phyloP scores from a whole-genome alignment of 75 land plant species.

The Cryptomeria japonica region DNA sequence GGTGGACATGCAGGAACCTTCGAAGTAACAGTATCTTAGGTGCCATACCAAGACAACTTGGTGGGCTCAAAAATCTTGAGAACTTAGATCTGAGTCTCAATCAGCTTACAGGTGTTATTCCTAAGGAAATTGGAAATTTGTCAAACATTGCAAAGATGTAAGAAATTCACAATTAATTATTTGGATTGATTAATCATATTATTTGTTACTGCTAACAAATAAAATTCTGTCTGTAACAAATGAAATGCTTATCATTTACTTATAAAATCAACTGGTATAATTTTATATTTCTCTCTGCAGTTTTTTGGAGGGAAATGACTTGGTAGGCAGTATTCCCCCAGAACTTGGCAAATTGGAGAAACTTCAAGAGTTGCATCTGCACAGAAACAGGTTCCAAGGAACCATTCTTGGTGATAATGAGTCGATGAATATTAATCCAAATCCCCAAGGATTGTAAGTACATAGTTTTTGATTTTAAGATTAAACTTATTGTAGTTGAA shows the following conservation, averaged over 20 bases:
- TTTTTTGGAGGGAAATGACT: slow-evolving; percentile 60
- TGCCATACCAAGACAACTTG: slow-evolving; percentile 50
- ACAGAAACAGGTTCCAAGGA: slow-evolving; percentile 57
- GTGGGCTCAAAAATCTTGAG: slow-evolving; percentile 40
- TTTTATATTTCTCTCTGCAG: slow-evolving; percentile 25
- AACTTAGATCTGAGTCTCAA: slow-evolving; percentile 53
- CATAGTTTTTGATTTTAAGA: neutral
- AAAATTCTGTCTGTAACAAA: neutral
- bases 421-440: slow-evolving; percentile 13
- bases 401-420: slow-evolving; percentile 28
- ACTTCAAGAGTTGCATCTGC: slow-evolving; percentile 45
- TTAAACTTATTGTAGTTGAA: neutral
- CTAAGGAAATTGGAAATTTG: slow-evolving; percentile 50
- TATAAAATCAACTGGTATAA: neutral
- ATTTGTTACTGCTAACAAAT: neutral
- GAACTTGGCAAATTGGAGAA: slow-evolving; percentile 59
- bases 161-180: neutral
- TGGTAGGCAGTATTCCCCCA: slow-evolving; percentile 59
- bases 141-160: slow-evolving; percentile 42
- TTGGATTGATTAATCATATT: neutral
- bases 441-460: slow-evolving; percentile 39
- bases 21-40: slow-evolving; percentile 47
- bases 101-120: slow-evolving; percentile 54
- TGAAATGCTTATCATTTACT: neutral
- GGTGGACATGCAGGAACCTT: slow-evolving; percentile 39